These are phyloP conservation scores for Yamadazyma kitorensis DNA, from an alignment of 805 yeast genomes.

Conservation along the genomic window DNA sequence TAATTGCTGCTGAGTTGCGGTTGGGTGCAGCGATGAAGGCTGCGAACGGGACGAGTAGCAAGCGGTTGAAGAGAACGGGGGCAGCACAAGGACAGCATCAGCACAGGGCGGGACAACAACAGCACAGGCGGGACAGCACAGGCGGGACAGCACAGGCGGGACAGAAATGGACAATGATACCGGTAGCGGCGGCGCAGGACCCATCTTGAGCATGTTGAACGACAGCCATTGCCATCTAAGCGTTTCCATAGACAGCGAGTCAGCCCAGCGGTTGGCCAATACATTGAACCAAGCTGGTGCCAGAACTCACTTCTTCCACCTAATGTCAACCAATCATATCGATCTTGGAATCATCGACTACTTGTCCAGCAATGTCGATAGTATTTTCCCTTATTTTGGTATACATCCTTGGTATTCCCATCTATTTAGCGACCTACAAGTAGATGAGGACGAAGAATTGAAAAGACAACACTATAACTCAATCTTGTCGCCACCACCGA, in stretches of 20 bases:
- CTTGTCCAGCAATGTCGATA: slow-evolving; percentile 7
- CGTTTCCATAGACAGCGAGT: slow-evolving; percentile 12
- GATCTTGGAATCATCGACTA: slow-evolving; percentile 28
- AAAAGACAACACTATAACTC: slow-evolving; percentile 55
- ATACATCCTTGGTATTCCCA: slow-evolving; percentile 94
- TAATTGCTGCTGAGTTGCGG: too few species aligned
- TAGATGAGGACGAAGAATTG: slow-evolving; percentile 9
- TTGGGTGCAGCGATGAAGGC: too few species aligned
- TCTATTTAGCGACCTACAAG: slow-evolving; percentile 39
- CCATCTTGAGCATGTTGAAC: too few species aligned
- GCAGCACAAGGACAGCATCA: too few species aligned
- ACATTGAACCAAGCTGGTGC: slow-evolving; percentile 11
- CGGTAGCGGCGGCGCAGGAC: too few species aligned
- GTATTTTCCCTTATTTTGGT: slow-evolving; percentile 55
- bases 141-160: too few species aligned
- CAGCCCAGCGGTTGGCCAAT: slow-evolving; percentile 10
- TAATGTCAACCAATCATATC: slow-evolving; percentile 39
- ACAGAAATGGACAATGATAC: too few species aligned
- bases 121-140: too few species aligned
- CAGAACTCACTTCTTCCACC: slow-evolving; percentile 1
- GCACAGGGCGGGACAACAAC: too few species aligned
- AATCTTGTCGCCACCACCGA: slow-evolving; percentile 45
- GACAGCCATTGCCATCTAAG: slow-evolving; percentile 39
- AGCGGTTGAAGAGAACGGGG: too few species aligned
- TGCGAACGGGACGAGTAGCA: too few species aligned